Evolutionary conservation across 345 rosid species (phyloP), one percentile per base, ranked within the genome.

Genomic region (Trapa incisa): DNA sequence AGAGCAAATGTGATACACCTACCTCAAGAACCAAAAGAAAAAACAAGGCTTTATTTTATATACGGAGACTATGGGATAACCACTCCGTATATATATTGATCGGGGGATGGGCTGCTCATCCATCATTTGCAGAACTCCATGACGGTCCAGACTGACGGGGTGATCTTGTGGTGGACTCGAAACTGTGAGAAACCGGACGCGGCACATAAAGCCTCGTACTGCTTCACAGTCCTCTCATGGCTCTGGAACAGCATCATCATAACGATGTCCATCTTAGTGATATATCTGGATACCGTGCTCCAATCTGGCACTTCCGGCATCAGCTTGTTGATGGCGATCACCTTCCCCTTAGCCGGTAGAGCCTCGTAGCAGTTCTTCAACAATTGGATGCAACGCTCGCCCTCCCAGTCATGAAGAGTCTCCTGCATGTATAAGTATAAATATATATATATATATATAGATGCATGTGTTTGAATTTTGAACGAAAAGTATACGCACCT

Each of bases 281-380:
- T 42, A n/a, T 29, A 58, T 61, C 50, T 66, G 11, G 79, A 68
- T 0, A 22, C 73, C 9, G 37, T n/a, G 47, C 63, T 72, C 6
- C 62, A 50, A 9, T 69, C 75, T 7, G 71, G 67, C 10, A 17
- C 63, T 37, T 72, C 75, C 0, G 79, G 71, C 36, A 68, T 8
- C 10, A 66, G 36, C 1, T 22, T 2, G 29, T 42, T 42, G 12
- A 68, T 41, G 29, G 56, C 67, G 33, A 72, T 72, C 13, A 47
- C 67, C 47, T 76, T 72, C 32, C 73, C 75, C 6, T 65, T 52
- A 3, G 29, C 52, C 2, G 73, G 73, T 29, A 72, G 5, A 4
- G 64, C 56, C n/a, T 75, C 47, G 61, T 72, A 52, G 73, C 73
- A 68, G 64, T 76, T 76, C 71, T 66, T 76, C 58, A 76, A 33